Evolutionary conservation across 352 stramenopile genomes (phyloP), one percentile per base, ranked within the genome.

Genomic region (Phytophthora ramorum): DNA sequence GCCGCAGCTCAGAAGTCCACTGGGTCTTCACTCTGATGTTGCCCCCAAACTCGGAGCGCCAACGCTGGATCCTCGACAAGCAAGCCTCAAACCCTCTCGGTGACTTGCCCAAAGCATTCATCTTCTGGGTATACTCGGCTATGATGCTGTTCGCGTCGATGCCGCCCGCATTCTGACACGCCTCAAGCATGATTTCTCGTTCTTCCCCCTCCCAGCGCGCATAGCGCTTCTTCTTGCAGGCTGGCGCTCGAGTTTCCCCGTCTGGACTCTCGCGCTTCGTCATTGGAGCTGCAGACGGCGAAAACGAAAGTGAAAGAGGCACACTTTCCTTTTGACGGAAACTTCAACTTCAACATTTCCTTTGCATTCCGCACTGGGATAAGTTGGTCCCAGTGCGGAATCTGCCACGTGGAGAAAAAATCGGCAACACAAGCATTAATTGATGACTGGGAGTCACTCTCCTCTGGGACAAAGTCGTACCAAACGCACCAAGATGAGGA

Each of bases 291-390:
- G 2, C 2, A 37, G 32, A 37, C 32, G 32, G 32, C 32, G 12
- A 37, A 37, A 14, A 14, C 4, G 32, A 37, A 37, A 13, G 32
- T 37, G 32, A 37, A 37, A 0, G 32, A 19, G 6, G 16, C 0
- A n/a, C 13, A 43, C 1, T 19, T 43, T 41, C 35, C 13, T 17
- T 17, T 19, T 9, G 14, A 19, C 37, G 34, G 57, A 44, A 57
- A 52, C 58, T 52, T 59, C 47, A 57, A 54, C 32, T 51, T 66
- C 24, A 52, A 62, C 43, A 13, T 53, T 53, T 26, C 53, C 22
- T 24, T 24, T 24, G 22, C 41, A 1, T 44, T 61, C 19, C 14
- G 32, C 41, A 1, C 32, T 61, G 13, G 24, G 26, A 30, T 7
- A 7, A 30, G 6, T 26, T 40, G 22, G 22, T 38, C 5, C 20